Percentiles rank a stretch among this genome's conserved stretches.
Evolutionary conservation across 2,329 filamentous ascomycete species (phyloP).

Genomic region (Aplosporella prunicola): DNA sequence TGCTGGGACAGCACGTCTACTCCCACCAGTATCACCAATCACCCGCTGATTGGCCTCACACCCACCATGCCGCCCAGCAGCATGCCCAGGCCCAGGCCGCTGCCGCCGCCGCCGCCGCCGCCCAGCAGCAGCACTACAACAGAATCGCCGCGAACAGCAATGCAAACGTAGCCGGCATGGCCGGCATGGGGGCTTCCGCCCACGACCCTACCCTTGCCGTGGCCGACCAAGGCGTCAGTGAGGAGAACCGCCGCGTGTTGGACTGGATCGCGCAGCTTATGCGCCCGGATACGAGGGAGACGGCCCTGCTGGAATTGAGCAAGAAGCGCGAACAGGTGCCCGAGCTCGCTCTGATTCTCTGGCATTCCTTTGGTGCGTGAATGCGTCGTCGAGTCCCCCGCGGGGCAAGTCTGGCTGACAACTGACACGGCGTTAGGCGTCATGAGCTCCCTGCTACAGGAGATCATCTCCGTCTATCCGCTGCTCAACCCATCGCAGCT

Average conservation of each 20-base stretch:
- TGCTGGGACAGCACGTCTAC: constrained; percentile 52
- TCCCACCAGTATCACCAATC: constrained; percentile 50
- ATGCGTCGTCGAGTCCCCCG: not conserved
- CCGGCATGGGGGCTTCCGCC: constrained; percentile 27
- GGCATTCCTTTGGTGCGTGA: constrained; percentile 89
- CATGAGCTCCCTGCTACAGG: constrained; percentile 94
- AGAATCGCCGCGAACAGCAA: constrained; percentile 61
- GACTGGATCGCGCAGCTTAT: constrained; percentile 86
- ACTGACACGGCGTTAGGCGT: constrained; percentile 53
- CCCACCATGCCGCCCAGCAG: constrained; percentile 31
- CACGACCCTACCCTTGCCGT: constrained; percentile 24
- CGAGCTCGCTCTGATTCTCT: constrained; percentile 88
- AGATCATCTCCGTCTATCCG: constrained; percentile 98
- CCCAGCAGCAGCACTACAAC: constrained; percentile 53
- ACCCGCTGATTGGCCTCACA: constrained; percentile 43
- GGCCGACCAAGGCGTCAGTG: constrained; percentile 51
- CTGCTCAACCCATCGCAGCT: constrained; percentile 93
- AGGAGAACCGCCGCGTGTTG: constrained; percentile 89
- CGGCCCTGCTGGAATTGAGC: constrained; percentile 86
- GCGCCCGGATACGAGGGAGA: constrained; percentile 77
- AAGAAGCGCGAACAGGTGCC: constrained; percentile 98
- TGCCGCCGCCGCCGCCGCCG: constrained; percentile 44
- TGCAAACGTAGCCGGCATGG: constrained; percentile 31
- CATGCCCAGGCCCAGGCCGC: constrained; percentile 41
- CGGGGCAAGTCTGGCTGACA: constrained; percentile 11